Evolutionary conservation across 345 rosid genomes (phyloP).

Genomic region (Hibiscus syriacus): DNA sequence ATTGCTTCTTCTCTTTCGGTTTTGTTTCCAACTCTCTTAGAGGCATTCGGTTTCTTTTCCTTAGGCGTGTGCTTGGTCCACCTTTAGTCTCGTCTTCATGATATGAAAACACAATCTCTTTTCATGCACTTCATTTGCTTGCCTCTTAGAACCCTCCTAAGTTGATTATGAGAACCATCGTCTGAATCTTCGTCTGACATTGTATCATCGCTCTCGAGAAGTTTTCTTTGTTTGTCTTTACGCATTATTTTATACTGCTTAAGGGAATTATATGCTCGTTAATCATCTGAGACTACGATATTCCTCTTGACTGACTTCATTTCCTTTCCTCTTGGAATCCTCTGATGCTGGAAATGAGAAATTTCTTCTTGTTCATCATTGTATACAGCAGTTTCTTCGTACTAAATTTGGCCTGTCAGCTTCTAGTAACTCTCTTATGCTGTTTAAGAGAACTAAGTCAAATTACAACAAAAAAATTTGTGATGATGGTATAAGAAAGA

Average conservation of each 20-base stretch:
- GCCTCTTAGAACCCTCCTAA: too few relatives aligned
- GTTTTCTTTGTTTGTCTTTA: slow-evolving; percentile 35
- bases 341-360: slow-evolving; percentile 13
- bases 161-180: too few relatives aligned
- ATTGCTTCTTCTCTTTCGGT: too few relatives aligned
- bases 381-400: slow-evolving; percentile 39
- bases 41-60: too few relatives aligned
- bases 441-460: slow-evolving; percentile 21
- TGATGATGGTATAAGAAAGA: too few relatives aligned
- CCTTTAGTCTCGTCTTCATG: too few relatives aligned
- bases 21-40: too few relatives aligned
- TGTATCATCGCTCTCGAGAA: slow-evolving; percentile 25
- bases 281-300: slow-evolving; percentile 25
- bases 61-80: too few relatives aligned
- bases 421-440: slow-evolving; percentile 20
- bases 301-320: slow-evolving; percentile 19
- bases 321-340: slow-evolving; percentile 29
- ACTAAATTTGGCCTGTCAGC: slow-evolving; percentile 25
- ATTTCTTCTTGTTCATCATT: too few relatives aligned
- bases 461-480: too few relatives aligned
- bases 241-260: slow-evolving; percentile 31
- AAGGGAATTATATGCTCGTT: slow-evolving; percentile 23
- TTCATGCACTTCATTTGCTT: too few relatives aligned
- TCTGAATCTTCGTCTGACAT: slow-evolving; percentile 34
- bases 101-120: too few relatives aligned